Evolutionary conservation across 2,329 filamentous ascomycete species (phyloP).

Genomic region (Ophiostoma australiae): DNA sequence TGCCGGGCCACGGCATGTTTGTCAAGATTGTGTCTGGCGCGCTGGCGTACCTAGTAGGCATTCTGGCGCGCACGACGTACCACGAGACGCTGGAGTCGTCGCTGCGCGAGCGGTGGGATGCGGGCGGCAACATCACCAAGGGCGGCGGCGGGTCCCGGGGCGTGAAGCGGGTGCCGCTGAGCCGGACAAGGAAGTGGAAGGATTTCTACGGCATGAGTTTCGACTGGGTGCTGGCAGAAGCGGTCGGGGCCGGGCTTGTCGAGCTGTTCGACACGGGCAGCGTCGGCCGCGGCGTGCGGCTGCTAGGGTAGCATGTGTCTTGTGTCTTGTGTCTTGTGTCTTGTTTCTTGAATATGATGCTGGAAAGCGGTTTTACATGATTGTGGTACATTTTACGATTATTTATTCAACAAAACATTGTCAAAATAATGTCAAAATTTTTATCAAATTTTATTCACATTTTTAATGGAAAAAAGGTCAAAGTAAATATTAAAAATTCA

Average conservation of each 20-base stretch:
- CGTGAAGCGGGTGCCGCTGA: conserved; percentile 46
- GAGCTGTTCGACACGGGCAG: conserved; percentile 71
- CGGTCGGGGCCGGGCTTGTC: conserved; percentile 62
- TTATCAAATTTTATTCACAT: no score
- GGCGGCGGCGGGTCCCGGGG: conserved; percentile 48
- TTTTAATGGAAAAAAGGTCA: no score
- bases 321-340: neutral
- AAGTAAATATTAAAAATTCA: no score
- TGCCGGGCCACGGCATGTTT: conserved; percentile 63
- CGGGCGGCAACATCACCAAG: conserved; percentile 40
- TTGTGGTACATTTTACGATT: no score
- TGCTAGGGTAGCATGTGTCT: conserved; percentile 23
- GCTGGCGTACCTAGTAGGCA: conserved; percentile 55
- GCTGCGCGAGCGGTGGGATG: conserved; percentile 66
- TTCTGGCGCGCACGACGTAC: conserved; percentile 56
- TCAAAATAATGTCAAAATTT: no score
- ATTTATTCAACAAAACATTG: no score
- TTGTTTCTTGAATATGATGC: no score
- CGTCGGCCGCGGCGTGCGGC: conserved; percentile 62
- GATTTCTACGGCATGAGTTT: conserved; percentile 65
- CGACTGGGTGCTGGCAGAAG: conserved; percentile 67
- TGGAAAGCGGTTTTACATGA: no score
- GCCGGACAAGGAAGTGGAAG: conserved; percentile 64
- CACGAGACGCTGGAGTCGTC: conserved; percentile 59
- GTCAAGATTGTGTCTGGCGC: conserved; percentile 60